phyloP scores from a whole-genome alignment of 2,329 filamentous ascomycete genomes.

The Stagonosporopsis tanaceti region DNA sequence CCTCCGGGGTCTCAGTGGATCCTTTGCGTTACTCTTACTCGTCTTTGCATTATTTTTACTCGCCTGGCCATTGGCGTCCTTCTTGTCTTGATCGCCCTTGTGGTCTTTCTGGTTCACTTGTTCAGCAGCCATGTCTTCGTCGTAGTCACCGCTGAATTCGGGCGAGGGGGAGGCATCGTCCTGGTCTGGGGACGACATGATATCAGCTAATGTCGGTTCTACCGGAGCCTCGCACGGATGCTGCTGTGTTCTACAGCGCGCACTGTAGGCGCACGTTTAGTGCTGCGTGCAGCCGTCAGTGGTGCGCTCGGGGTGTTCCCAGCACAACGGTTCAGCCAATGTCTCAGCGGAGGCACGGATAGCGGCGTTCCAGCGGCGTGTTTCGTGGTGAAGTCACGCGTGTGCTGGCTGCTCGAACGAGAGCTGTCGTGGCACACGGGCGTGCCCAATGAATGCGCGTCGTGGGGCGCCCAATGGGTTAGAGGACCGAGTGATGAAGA shows the following conservation, averaged over 20 bases:
- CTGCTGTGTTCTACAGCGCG: constrained; percentile 39
- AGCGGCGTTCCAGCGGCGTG: constrained; percentile 51
- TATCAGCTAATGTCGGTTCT: constrained; percentile 47
- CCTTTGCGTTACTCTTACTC: constrained; percentile 71
- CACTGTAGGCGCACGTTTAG: constrained; percentile 52
- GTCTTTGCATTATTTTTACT: constrained; percentile 71
- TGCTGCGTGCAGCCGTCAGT: constrained; percentile 51
- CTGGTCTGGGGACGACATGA: constrained; percentile 58
- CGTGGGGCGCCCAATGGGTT: constrained; percentile 23
- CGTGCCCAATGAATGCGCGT: constrained; percentile 38
- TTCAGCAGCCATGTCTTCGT: constrained; percentile 56
- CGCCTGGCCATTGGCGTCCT: constrained; percentile 45
- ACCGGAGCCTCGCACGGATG: constrained; percentile 40
- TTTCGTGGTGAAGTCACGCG: constrained; percentile 53
- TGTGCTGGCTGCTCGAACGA: constrained; percentile 48
- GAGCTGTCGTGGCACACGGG: constrained; percentile 46
- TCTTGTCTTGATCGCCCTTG: constrained; percentile 45
- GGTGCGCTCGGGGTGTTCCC: constrained; percentile 43
- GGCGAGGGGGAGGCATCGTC: constrained; percentile 58
- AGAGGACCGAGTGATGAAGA: constrained; percentile 21
- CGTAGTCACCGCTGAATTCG: constrained; percentile 54
- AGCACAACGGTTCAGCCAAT: constrained; percentile 49
- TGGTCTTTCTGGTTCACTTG: constrained; percentile 50
- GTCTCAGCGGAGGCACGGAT: constrained; percentile 39
- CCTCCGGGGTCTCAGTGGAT: constrained; percentile 84